These are phyloP conservation scores for Santalum album DNA, from an alignment of 164 flowering plant species.

Conservation along the genomic window DNA sequence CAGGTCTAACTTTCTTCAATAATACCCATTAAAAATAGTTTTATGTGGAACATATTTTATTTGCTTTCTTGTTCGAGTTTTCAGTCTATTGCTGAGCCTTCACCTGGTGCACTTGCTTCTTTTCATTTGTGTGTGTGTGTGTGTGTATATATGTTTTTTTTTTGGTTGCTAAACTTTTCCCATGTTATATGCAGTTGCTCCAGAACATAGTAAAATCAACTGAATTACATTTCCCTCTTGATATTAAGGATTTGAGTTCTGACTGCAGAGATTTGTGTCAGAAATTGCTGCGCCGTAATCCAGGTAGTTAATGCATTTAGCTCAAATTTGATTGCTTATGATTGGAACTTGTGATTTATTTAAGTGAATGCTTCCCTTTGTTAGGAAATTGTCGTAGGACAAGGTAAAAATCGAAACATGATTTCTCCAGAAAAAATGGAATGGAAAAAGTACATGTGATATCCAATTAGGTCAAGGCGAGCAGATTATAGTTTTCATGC, in stretches of 20 bases:
- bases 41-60: neutral
- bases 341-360: no score
- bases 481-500: no score
- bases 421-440: no score
- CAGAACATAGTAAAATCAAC: constrained; percentile 82
- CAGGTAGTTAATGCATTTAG: constrained; percentile 40
- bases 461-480: no score
- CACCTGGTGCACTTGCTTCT: no score
- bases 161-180: neutral
- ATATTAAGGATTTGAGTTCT: constrained; percentile 43
- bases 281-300: constrained; percentile 86
- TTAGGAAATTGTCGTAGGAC: neutral
- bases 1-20: constrained; percentile 40
- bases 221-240: constrained; percentile 73
- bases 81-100: no score
- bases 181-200: constrained; percentile 53
- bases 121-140: no score
- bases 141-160: no score
- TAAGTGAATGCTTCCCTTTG: neutral
- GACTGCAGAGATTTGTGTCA: constrained; percentile 87
- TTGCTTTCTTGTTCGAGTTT: neutral
- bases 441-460: no score
- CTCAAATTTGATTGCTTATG: neutral
- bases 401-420: no score
- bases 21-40: no score